Evolutionary conservation across 2,329 filamentous ascomycete species (phyloP), one percentile per base, ranked within the genome.

Genomic region (Cyclaneusma minus): DNA sequence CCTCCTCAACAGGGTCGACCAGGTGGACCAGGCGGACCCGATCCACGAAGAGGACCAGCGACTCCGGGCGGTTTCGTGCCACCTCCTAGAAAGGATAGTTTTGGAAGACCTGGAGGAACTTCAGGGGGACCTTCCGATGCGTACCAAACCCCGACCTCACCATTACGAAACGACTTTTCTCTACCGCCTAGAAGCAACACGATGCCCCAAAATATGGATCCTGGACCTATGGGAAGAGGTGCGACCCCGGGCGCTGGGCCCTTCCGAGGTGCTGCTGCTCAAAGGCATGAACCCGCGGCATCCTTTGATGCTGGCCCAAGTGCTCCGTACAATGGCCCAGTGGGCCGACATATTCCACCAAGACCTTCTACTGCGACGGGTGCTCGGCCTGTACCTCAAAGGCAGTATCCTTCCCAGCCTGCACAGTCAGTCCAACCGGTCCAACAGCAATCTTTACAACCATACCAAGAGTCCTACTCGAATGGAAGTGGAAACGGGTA

Each of bases 151-250:
- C 36, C 40, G 12, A 37, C 38, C 12, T 24, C 50, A 19, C 49
- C 52, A 7, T 37, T 36, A 6, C 41, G 43, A 32, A 50, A 56
- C 20, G 52, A 55, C 5, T 69, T 63, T 36, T 63, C 54, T 0
- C 58, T 62, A 3, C 64, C 63, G 6, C 42, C 50, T n/a, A 56
- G 69, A 37, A 74, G 68, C 30, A 66, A 63, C 59, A 75, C 70
- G 4, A 68, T 72, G 64, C 67, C 68, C 2, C 45, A 55, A 3
- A 57, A 63, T 60, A 7, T 46, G 49, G 11, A 49, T 54, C n/a
- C n/a, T n/a, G n/a, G n/a, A n/a, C n/a, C n/a, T n/a, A n/a, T n/a
- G n/a, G n/a, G n/a, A n/a, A n/a, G n/a, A n/a, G n/a, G n/a, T n/a
- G n/a, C n/a, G n/a, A n/a, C n/a, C n/a, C n/a, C n/a, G n/a, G n/a